Evolutionary conservation across 169 alveolate genomes (phyloP).

Genomic region (Plasmodium berghei): DNA sequence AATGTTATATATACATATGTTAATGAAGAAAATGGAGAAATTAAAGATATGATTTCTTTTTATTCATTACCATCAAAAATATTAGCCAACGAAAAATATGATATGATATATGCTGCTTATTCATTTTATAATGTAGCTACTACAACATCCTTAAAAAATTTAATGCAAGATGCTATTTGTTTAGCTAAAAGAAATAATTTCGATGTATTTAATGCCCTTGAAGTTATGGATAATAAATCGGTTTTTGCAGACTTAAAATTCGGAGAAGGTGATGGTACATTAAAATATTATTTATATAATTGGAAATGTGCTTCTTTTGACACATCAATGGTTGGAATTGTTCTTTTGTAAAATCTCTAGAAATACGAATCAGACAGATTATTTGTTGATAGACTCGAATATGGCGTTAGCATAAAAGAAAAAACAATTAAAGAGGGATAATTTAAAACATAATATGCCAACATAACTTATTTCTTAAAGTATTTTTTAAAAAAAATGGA

Average conservation of each 20-base stretch:
- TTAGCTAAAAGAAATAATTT: conserved; percentile 93
- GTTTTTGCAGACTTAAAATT: conserved; percentile 93
- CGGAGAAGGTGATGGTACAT: conserved; percentile 97
- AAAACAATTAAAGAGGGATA: too few relatives aligned
- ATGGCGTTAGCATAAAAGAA: too few relatives aligned
- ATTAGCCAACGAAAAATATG: conserved; percentile 89
- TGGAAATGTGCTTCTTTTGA: conserved; percentile 90
- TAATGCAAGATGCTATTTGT: conserved; percentile 93
- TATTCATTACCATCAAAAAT: conserved; percentile 94
- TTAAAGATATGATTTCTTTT: conserved; percentile 95
- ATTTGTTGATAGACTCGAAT: too few relatives aligned
- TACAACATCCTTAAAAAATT: conserved; percentile 84
- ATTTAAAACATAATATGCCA: too few relatives aligned
- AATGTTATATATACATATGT: conserved; percentile 95
- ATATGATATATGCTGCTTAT: conserved; percentile 91
- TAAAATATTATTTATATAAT: conserved; percentile 97
- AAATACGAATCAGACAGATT: too few relatives aligned
- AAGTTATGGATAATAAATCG: conserved; percentile 95
- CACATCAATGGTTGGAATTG: conserved; percentile 47
- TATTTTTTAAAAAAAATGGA: too few relatives aligned
- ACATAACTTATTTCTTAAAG: too few relatives aligned
- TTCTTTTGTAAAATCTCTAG: conserved; percentile 7
- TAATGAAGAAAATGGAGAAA: conserved; percentile 84
- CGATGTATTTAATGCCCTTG: conserved; percentile 97
- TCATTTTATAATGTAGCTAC: conserved; percentile 92